Evolutionary conservation across 2,329 filamentous ascomycete genomes (phyloP).

Genomic region (Colletotrichum eleusines): DNA sequence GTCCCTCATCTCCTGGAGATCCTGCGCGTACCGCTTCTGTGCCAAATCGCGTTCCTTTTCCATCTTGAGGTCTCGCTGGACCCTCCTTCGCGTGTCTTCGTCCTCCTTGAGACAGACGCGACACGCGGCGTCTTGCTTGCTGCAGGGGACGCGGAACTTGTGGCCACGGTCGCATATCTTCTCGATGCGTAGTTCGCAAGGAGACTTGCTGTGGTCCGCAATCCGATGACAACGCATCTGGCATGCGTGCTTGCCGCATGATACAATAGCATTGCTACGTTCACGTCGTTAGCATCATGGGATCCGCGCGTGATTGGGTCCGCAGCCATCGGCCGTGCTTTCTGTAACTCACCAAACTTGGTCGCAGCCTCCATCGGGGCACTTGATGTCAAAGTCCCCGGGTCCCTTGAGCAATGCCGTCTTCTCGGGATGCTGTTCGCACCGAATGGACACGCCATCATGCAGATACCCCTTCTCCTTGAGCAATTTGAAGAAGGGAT

Average conservation of each 20-base stretch:
- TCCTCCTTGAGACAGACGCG: constrained; percentile 64
- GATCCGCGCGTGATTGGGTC: neutral
- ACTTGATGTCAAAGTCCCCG: constrained; percentile 70
- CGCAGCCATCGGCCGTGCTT: neutral
- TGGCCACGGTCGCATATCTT: constrained; percentile 67
- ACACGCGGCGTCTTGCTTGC: constrained; percentile 58
- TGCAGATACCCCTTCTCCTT: constrained; percentile 64
- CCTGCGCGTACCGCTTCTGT: constrained; percentile 57
- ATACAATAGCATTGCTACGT: constrained; percentile 13
- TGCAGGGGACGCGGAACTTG: constrained; percentile 60
- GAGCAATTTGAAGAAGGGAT: constrained; percentile 67
- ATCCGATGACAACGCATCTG: constrained; percentile 71
- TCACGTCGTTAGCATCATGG: neutral
- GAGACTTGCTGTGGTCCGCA: constrained; percentile 65
- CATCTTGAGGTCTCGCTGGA: constrained; percentile 61
- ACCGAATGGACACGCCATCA: constrained; percentile 71
- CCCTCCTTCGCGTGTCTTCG: constrained; percentile 56
- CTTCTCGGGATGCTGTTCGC: constrained; percentile 68
- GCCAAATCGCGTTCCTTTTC: constrained; percentile 60
- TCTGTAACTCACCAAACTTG: constrained; percentile 67
- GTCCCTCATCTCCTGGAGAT: constrained; percentile 65
- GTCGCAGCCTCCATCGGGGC: constrained; percentile 78
- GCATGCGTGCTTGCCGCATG: constrained; percentile 71
- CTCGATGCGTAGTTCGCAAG: constrained; percentile 53
- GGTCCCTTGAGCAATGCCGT: constrained; percentile 59